Evolutionary conservation across 2,329 filamentous ascomycete genomes (phyloP), one percentile per base, ranked within the genome.

Genomic region (Monilinia fructigena): DNA sequence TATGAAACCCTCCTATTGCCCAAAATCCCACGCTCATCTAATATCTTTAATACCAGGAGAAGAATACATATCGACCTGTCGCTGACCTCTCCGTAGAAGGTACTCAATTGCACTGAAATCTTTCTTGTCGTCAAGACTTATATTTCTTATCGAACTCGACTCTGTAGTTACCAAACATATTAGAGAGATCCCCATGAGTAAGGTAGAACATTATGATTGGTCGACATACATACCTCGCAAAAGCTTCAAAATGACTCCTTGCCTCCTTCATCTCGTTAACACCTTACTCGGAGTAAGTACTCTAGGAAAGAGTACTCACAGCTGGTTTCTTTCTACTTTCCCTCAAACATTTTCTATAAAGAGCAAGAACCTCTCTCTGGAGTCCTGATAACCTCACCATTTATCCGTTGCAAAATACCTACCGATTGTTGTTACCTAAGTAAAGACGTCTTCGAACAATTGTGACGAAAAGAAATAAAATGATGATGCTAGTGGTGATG

Each of bases 291-390:
- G 40, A 42, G 3, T 56, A 20, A 55, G 4, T 50, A 18, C 45
- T 60, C 3, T 26, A 26, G 45, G 10, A 56, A 52, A 47, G 7
- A 38, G 18, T 20, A 74, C 83, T 73, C 77, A 94, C 92, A 73
- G 79, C 76, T 60, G 93, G 92, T 78, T 99, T 98, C 74, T 88
- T 89, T 68, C 89, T 86, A 67, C 89, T 88, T 74, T 91, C 91
- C 68, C 93, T 86, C 35, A 99, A 81, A 74, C 94, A 98, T 75
- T 87, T 86, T 67, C 94, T 88, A 77, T 98, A 99, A 18, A 99
- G 85, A 45, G 87, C 83, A 62, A 98, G 78, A 4, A 97, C 94
- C 74, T 97, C 92, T 74, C 86, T 89, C 77, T 98, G 94, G n/a
- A 98, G 82, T 47, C 95, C 95, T 10, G 93, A 96, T 35, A 93